These are phyloP conservation scores for Castanea crenata DNA, from an alignment of 306 rosid species.

Conservation along the genomic window DNA sequence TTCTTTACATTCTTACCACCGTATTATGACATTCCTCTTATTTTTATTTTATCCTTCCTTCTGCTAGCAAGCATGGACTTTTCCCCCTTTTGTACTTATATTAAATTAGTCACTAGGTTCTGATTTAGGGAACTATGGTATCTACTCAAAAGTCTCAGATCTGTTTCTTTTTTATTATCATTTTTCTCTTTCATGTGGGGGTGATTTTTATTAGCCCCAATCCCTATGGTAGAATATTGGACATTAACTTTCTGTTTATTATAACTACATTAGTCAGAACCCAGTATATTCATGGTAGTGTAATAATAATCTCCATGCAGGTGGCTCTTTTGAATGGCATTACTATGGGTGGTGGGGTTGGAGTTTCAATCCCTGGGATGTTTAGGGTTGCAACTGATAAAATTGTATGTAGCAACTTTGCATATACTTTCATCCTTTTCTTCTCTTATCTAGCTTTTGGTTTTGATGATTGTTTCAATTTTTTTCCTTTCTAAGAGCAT, in stretches of 20 bases:
- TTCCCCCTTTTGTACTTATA: not conserved
- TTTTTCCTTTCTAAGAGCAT: too few relatives aligned
- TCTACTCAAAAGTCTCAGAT: not conserved
- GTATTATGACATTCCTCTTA: not conserved
- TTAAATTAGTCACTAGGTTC: not conserved
- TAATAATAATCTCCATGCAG: conserved; percentile 41
- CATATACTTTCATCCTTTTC: not conserved
- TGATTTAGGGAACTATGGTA: not conserved
- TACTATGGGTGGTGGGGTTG: conserved; percentile 98
- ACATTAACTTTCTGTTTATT: not conserved
- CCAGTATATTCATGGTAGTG: not conserved
- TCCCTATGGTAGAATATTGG: not conserved
- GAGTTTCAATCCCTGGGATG: conserved; percentile 86
- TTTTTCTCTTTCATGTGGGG: not conserved
- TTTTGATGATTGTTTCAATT: conserved; percentile 2
- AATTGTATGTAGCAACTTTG: conserved; percentile 55
- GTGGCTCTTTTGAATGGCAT: conserved; percentile 88
- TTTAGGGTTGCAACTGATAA: conserved; percentile 84
- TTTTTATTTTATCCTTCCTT: not conserved
- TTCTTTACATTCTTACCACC: not conserved
- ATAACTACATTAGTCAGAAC: not conserved
- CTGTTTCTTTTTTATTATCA: not conserved
- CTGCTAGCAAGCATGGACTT: not conserved
- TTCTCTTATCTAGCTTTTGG: not conserved
- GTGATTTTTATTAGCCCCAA: not conserved